A percentile compares a stretch with the other conserved stretches of the same genome.
Conservation (phyloP, 208 protist species). For the Wallacemonas sp. region DNA sequence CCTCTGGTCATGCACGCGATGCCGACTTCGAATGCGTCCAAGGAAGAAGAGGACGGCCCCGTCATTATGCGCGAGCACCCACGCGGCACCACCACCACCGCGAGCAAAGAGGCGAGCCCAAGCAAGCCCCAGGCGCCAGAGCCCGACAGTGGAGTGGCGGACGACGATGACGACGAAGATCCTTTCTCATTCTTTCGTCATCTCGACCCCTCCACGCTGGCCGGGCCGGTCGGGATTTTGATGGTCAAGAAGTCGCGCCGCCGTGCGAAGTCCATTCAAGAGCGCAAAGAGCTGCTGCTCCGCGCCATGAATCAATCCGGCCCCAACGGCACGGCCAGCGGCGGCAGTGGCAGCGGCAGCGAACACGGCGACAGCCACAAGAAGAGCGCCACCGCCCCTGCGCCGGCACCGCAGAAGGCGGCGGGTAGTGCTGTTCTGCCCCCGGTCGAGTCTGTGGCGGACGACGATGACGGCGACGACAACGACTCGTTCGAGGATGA, state of each 20-base stretch:
- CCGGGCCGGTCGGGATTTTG: conserved; percentile 8
- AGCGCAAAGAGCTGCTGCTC: conserved; percentile 13
- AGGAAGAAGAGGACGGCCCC: background rate
- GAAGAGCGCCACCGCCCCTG: no score
- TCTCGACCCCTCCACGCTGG: conserved; percentile 5
- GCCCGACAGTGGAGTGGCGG: no score
- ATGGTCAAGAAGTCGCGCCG: conserved; percentile 13
- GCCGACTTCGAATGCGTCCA: background rate
- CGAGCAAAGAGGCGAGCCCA: no score
- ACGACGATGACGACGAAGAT: background rate
- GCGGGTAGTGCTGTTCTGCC: no score
- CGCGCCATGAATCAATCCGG: background rate
- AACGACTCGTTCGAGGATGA: no score
- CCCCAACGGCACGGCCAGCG: no score
- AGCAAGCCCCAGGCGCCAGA: no score
- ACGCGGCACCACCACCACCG: background rate
- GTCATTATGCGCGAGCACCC: background rate
- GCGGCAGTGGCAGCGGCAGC: no score
- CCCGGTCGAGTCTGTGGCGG: no score
- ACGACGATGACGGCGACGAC: no score
- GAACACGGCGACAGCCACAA: no score
- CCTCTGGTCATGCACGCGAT: background rate
- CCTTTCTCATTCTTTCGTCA: conserved; percentile 9
- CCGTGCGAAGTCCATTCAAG: conserved; percentile 12
- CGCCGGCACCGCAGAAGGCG: no score